Evolutionary conservation across 345 rosid species (phyloP).

Genomic region (Aquilaria malaccensis): DNA sequence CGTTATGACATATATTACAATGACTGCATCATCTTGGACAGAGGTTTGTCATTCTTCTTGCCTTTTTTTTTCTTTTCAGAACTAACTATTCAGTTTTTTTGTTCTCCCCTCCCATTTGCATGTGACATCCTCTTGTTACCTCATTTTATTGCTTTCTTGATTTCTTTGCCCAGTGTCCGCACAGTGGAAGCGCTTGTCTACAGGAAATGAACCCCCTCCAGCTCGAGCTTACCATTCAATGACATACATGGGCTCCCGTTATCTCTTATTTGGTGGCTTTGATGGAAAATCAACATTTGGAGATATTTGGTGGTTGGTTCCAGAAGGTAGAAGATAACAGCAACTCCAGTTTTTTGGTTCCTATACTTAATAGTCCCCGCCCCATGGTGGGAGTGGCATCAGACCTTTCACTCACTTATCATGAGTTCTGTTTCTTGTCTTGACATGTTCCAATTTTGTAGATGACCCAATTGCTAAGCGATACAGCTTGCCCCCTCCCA

Average conservation of each 20-base stretch:
- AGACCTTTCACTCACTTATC: too few species aligned
- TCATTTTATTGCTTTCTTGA: constrained; percentile 4
- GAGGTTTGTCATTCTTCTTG: constrained; percentile 36
- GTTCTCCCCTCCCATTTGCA: neutral
- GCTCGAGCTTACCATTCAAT: constrained; percentile 93
- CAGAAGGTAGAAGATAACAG: constrained; percentile 56
- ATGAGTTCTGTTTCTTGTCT: neutral
- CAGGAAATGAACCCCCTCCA: constrained; percentile 71
- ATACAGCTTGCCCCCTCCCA: constrained; percentile 32
- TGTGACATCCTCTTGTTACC: neutral
- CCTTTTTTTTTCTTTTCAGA: neutral
- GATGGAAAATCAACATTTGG: constrained; percentile 92
- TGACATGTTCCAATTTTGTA: constrained; percentile 17
- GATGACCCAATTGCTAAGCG: constrained; percentile 76
- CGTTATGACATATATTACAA: constrained; percentile 93
- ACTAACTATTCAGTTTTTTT: neutral
- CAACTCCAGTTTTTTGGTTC: neutral
- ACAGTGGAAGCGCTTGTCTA: constrained; percentile 80
- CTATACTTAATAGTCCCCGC: neutral
- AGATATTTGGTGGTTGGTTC: constrained; percentile 96
- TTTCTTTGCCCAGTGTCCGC: constrained; percentile 55
- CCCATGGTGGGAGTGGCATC: neutral
- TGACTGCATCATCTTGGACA: constrained; percentile 77
- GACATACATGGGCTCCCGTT: constrained; percentile 62
- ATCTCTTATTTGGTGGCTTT: constrained; percentile 87